A percentile compares a stretch with the other conserved stretches of the same genome.
These are phyloP conservation scores for Kurtzmaniella cleridarum DNA, from an alignment of 805 yeast genomes.

Conservation along the genomic window DNA sequence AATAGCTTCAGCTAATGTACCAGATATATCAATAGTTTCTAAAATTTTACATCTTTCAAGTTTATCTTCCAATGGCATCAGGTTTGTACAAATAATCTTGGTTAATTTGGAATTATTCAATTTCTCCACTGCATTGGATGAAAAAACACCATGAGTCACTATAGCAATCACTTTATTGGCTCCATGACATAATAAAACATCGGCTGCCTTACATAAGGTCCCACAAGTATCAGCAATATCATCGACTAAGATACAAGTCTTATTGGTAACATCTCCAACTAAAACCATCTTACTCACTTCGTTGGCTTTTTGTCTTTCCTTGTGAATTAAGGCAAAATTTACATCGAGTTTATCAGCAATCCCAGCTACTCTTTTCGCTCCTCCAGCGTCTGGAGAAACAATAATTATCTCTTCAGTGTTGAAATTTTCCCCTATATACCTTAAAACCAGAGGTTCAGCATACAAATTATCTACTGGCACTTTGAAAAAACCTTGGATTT, in stretches of 20 bases:
- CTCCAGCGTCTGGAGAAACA: constrained; percentile 98
- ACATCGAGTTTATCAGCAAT: constrained; percentile 88
- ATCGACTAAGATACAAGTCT: constrained; percentile 81
- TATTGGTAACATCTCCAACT: constrained; percentile 87
- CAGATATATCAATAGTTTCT: constrained; percentile 78
- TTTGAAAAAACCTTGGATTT: constrained; percentile 93
- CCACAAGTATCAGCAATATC: constrained; percentile 99
- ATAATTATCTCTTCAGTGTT: constrained; percentile 58
- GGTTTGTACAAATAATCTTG: constrained; percentile 84
- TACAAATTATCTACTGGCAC: constrained; percentile 94
- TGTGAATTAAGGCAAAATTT: constrained; percentile 92
- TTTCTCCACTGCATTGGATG: constrained; percentile 75
- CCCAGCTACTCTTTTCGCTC: constrained; percentile 95
- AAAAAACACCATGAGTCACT: constrained; percentile 92
- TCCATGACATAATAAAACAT: constrained; percentile 70
- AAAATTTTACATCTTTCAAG: constrained; percentile 58
- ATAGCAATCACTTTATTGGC: constrained; percentile 87
- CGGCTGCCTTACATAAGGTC: constrained; percentile 91
- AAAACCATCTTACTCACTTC: constrained; percentile 93
- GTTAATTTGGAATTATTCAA: constrained; percentile 63
- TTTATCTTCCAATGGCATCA: constrained; percentile 76
- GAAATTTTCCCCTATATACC: constrained; percentile 68
- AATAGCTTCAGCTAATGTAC: constrained; percentile 88
- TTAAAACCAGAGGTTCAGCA: constrained; percentile 87
- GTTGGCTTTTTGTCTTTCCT: constrained; percentile 91